These are phyloP conservation scores for Magnaporthiopsis incrustans DNA, from an alignment of 2,329 filamentous ascomycete genomes.

Conservation along the genomic window DNA sequence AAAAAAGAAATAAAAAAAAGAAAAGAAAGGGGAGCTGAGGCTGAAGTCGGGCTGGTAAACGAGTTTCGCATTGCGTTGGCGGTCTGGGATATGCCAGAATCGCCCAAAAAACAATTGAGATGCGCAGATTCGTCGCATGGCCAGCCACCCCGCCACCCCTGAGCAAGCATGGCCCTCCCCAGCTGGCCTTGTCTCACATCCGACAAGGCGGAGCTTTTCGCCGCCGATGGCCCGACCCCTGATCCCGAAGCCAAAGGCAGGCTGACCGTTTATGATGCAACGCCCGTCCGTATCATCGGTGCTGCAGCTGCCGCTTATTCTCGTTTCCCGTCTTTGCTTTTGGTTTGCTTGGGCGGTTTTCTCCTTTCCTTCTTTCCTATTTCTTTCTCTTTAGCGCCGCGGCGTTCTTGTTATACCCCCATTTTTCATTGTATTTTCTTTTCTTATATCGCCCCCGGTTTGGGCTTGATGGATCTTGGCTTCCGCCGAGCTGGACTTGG, in stretches of 20 bases:
- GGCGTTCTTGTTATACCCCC: not conserved
- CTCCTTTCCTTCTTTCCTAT: not conserved
- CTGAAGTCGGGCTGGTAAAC: not conserved
- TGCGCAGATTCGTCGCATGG: not conserved
- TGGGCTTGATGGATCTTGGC: not conserved
- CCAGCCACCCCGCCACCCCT: not conserved
- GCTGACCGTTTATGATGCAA: not conserved
- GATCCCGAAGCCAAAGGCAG: not conserved
- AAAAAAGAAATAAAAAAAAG: too few relatives aligned
- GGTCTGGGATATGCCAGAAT: not conserved
- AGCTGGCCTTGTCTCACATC: not conserved
- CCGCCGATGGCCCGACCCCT: not conserved
- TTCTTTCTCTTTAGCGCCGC: not conserved
- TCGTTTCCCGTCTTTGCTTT: not conserved
- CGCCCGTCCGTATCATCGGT: not conserved
- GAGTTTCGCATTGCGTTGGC: not conserved
- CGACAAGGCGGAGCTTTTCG: not conserved
- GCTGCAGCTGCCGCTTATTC: not conserved
- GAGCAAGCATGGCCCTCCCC: not conserved
- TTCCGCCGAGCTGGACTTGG: slow-evolving; percentile 8
- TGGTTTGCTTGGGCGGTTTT: not conserved
- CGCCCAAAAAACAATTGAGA: not conserved
- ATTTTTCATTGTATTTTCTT: not conserved
- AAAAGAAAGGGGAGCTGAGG: not conserved
- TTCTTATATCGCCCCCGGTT: not conserved